phyloP scores from a whole-genome alignment of 1,139 yeast genomes.

The Waltiozyma sp. region DNA sequence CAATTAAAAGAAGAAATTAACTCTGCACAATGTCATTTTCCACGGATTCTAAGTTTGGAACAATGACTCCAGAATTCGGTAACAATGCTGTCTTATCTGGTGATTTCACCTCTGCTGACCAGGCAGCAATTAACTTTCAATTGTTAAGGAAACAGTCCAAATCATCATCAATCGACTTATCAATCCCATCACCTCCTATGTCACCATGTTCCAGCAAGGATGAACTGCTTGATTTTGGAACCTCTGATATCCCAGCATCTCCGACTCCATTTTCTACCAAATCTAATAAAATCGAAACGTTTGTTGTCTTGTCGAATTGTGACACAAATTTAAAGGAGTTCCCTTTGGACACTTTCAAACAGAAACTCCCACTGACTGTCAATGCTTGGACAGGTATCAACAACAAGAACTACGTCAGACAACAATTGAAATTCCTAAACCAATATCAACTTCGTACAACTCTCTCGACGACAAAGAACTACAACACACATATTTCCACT shows the following conservation, averaged over 20 bases:
- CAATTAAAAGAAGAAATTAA: too few species aligned
- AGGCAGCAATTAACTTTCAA: not conserved
- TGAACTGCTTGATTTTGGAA: constrained; percentile 1
- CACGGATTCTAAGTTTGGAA: constrained; percentile 7
- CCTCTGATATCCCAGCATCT: constrained; percentile 1
- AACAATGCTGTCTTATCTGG: constrained; percentile 2
- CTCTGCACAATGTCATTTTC: constrained; percentile 7
- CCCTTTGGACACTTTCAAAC: constrained; percentile 34
- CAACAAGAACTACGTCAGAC: constrained; percentile 29
- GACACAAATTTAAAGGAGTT: constrained; percentile 20
- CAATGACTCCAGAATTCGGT: constrained; percentile 18
- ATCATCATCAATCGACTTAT: constrained; percentile 16
- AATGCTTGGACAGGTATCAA: constrained; percentile 40
- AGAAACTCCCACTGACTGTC: constrained; percentile 36
- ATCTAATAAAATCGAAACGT: constrained; percentile 18
- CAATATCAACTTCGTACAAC: constrained; percentile 29
- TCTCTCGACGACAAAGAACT: constrained; percentile 4
- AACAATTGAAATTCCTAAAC: constrained; percentile 39
- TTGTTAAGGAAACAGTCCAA: constrained; percentile 16
- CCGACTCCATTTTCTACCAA: constrained; percentile 1
- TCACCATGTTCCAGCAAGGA: constrained; percentile 38
- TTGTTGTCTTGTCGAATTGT: constrained; percentile 6
- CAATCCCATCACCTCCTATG: constrained; percentile 56
- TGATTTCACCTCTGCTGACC: constrained; percentile 4
- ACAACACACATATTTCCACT: constrained; percentile 11